Evolutionary conservation across 2,329 filamentous ascomycete genomes (phyloP).

Genomic region (Westerdykella aurantiaca): DNA sequence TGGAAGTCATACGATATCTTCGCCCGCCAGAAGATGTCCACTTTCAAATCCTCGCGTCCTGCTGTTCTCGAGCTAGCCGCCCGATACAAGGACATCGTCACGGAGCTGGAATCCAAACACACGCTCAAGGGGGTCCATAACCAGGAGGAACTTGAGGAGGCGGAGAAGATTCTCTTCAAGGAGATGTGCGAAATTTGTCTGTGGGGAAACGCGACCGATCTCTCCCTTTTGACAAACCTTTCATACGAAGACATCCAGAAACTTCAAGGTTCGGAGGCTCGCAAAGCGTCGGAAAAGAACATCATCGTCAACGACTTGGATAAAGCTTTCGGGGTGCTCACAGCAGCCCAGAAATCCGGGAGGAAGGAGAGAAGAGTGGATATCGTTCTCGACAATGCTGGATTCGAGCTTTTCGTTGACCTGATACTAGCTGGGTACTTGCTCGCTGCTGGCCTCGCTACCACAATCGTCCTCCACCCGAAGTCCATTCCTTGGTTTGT

Average conservation of each 20-base stretch:
- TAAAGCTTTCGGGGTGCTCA: conserved; percentile 63
- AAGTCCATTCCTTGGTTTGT: conserved; percentile 99
- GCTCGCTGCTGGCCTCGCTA: conserved; percentile 76
- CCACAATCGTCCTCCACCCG: conserved; percentile 79
- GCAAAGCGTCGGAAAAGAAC: conserved; percentile 83
- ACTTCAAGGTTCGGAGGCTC: conserved; percentile 79
- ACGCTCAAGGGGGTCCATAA: conserved; percentile 40
- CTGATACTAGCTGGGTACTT: conserved; percentile 87
- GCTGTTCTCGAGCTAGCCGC: conserved; percentile 76
- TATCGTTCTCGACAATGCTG: conserved; percentile 93
- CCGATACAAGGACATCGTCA: conserved; percentile 69
- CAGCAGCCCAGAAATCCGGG: conserved; percentile 58
- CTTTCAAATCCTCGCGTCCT: conserved; percentile 84
- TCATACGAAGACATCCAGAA: conserved; percentile 97
- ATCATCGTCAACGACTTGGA: conserved; percentile 83
- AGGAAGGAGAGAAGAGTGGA: conserved; percentile 70
- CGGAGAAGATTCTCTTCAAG: conserved; percentile 72
- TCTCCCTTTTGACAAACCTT: conserved; percentile 82
- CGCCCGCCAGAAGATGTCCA: conserved; percentile 79
- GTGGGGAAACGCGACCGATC: conserved; percentile 94
- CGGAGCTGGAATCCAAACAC: conserved; percentile 56
- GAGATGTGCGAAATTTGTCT: conserved; percentile 97
- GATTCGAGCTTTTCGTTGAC: conserved; percentile 95
- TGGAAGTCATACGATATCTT: conserved; percentile 94
- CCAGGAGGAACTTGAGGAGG: conserved; percentile 53